Conservation (phyloP, 2,329 filamentous ascomycete species). For the Tetracladium maxilliforme region DNA sequence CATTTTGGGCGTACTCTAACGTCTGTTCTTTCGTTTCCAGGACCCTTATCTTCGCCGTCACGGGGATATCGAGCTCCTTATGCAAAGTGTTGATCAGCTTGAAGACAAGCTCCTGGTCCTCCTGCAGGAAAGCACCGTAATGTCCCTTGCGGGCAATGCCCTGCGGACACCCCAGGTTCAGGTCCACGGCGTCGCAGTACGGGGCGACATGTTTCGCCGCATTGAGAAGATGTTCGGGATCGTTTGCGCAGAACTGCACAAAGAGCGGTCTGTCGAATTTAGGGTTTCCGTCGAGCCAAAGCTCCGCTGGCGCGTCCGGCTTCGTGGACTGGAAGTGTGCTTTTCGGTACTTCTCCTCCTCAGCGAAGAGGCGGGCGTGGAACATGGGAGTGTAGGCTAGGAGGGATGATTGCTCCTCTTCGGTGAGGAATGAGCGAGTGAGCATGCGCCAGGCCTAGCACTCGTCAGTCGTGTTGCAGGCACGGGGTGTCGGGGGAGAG, state of each 20-base stretch:
- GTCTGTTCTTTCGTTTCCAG: slow-evolving; percentile 78
- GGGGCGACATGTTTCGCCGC: slow-evolving; percentile 69
- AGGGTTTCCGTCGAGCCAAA: slow-evolving; percentile 78
- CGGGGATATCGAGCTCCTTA: slow-evolving; percentile 60
- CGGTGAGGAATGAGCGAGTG: slow-evolving; percentile 76
- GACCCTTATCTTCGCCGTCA: slow-evolving; percentile 91
- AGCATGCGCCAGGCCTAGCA: slow-evolving; percentile 87
- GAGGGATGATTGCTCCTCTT: slow-evolving; percentile 46
- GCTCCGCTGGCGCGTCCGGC: slow-evolving; percentile 11
- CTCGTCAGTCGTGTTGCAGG: slow-evolving; percentile 3
- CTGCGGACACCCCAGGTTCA: slow-evolving; percentile 93
- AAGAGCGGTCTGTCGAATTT: slow-evolving; percentile 75
- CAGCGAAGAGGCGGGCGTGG: slow-evolving; percentile 76
- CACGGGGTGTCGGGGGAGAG: slow-evolving; percentile 4
- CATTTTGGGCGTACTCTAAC: slow-evolving; percentile 75
- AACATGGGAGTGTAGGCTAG: slow-evolving; percentile 94
- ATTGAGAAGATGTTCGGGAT: slow-evolving; percentile 62
- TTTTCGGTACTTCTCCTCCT: slow-evolving; percentile 61
- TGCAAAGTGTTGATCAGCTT: slow-evolving; percentile 76
- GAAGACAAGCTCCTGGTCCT: slow-evolving; percentile 74
- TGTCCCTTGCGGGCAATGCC: slow-evolving; percentile 83
- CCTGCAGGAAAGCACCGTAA: slow-evolving; percentile 90
- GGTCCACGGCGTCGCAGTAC: slow-evolving; percentile 86
- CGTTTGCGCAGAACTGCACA: slow-evolving; percentile 92
- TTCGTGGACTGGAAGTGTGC: slow-evolving; percentile 62